Conservation (phyloP, 306 rosid genomes). For the Medicago arabica region DNA sequence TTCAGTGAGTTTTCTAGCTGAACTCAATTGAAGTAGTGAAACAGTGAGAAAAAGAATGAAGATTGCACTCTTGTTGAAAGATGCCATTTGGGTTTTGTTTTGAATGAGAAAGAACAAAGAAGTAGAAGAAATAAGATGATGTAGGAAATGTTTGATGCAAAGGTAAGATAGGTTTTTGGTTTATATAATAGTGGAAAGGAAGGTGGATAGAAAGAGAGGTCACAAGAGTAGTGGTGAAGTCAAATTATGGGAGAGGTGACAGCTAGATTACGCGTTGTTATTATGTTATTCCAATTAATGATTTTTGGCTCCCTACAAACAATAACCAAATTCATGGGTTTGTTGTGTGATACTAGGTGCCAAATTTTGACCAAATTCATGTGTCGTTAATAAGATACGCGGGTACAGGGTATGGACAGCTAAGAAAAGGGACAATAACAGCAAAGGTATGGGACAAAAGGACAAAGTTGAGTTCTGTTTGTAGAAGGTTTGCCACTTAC, state of each 20-base stretch:
- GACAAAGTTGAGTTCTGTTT: not conserved
- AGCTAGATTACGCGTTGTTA: slow-evolving; percentile 30
- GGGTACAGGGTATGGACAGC: not conserved
- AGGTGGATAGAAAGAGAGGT: not conserved
- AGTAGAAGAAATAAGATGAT: not conserved
- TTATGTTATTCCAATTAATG: not conserved
- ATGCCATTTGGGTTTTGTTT: slow-evolving; percentile 41
- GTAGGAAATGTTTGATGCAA: not conserved
- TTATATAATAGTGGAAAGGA: slow-evolving; percentile 5
- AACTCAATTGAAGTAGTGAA: slow-evolving; percentile 40
- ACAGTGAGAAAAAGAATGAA: slow-evolving; percentile 29
- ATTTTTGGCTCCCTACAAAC: not conserved
- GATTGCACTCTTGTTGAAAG: slow-evolving; percentile 13
- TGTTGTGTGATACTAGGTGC: not conserved
- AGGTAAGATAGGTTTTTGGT: not conserved
- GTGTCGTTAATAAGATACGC: not conserved
- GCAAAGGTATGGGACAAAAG: not conserved
- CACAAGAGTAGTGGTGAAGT: not conserved
- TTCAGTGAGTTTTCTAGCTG: slow-evolving; percentile 38
- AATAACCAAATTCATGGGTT: not conserved
- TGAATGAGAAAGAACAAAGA: not conserved
- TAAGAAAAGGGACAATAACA: slow-evolving; percentile 2
- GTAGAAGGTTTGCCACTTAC: not conserved
- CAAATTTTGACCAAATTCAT: not conserved
- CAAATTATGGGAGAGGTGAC: slow-evolving; percentile 15